Conservation (phyloP, 78 protist genomes). For the slime mould (Dictyostelium discoideum) region dicty_2.7 NC_007089.4:3999501-4000000, state of each 20-base stretch:
- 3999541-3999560: constrained; percentile 4
- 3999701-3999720: neutral
- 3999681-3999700: neutral
- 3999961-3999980: constrained; percentile 77
- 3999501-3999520: neutral
- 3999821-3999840: neutral
- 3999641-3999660: neutral
- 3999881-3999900: neutral
- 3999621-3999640: neutral
- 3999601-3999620: neutral
- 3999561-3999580: neutral
- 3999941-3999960: constrained; percentile 40
- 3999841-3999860: neutral
- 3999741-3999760: neutral
- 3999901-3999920: constrained; percentile 34
- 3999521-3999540: constrained; percentile 26
- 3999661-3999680: neutral
- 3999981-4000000: constrained; percentile 79
- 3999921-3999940: neutral
- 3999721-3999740: neutral
- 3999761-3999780: neutral
- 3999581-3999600: neutral
- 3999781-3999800: neutral
- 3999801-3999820: neutral
- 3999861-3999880: neutral